Conservation (phyloP, 306 rosid species). For the Spatholobus suberectus region DNA sequence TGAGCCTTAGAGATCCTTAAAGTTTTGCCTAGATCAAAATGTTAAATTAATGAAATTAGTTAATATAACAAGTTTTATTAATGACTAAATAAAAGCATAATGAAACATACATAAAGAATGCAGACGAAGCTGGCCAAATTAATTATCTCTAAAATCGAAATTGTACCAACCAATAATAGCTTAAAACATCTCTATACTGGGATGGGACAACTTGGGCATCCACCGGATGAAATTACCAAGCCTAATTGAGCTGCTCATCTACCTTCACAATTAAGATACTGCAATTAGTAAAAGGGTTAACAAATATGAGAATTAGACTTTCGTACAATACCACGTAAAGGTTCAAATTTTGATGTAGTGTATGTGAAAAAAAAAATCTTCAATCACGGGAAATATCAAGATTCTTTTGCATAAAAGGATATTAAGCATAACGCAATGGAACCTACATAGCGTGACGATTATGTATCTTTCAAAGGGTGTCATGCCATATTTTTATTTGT, state of each 20-base stretch:
- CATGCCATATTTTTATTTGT: background rate
- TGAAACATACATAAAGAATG: background rate
- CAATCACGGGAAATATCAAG: background rate
- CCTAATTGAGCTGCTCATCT: background rate
- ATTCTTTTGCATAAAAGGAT: background rate
- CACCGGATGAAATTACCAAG: background rate
- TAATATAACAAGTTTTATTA: background rate
- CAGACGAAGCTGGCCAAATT: background rate
- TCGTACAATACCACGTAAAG: background rate
- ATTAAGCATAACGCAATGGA: background rate
- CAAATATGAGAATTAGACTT: background rate
- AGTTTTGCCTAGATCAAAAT: background rate
- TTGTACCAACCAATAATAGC: background rate
- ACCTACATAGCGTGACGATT: background rate
- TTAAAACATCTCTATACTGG: too few relatives aligned
- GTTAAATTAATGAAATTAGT: background rate
- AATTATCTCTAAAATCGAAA: background rate
- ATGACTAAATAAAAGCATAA: background rate
- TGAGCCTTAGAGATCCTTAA: too few relatives aligned
- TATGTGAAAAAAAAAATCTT: background rate
- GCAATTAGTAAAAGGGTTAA: background rate
- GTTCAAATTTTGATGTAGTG: slow-evolving; percentile 3
- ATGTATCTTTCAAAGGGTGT: background rate
- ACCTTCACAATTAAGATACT: background rate
- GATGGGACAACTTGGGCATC: background rate